Evolutionary conservation across 148 eudicot species (phyloP).

Genomic region (Chenopodium quinoa): DNA sequence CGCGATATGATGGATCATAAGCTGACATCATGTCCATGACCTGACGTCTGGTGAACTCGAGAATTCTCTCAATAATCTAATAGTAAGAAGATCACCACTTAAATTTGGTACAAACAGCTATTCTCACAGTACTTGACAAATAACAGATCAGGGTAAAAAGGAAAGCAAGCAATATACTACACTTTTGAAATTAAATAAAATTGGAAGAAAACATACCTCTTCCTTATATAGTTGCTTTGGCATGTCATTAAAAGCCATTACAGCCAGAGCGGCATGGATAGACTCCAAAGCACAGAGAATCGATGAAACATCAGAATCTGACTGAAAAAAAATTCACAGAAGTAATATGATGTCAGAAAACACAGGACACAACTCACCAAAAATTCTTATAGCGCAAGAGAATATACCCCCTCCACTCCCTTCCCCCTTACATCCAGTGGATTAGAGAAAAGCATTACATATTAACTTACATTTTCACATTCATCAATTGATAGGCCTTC

Average conservation of each 20-base stretch:
- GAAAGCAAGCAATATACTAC: neutral
- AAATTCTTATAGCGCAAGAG: neutral
- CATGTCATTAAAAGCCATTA: constrained; percentile 78
- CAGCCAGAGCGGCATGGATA: constrained; percentile 81
- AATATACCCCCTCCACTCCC: neutral
- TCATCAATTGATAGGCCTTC: constrained; percentile 87
- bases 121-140: constrained; percentile 7
- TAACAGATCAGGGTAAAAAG: constrained; percentile 1
- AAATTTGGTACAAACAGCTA: constrained; percentile 7
- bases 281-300: constrained; percentile 80
- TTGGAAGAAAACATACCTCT: constrained; percentile 53
- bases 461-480: constrained; percentile 67
- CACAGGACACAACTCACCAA: neutral
- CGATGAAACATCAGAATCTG: constrained; percentile 67
- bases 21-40: constrained; percentile 77
- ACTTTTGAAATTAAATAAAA: neutral
- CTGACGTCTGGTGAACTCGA: constrained; percentile 89
- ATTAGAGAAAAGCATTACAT: neutral
- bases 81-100: constrained; percentile 25
- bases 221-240: constrained; percentile 88
- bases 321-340: constrained; percentile 42
- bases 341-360: constrained; percentile 9
- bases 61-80: constrained; percentile 86
- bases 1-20: constrained; percentile 87
- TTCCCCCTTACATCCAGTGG: neutral